Percentiles rank a stretch among this genome's conserved stretches.
Conservation (phyloP, 352 stramenopile genomes). For the Globisporangium paroecandrum region DNA sequence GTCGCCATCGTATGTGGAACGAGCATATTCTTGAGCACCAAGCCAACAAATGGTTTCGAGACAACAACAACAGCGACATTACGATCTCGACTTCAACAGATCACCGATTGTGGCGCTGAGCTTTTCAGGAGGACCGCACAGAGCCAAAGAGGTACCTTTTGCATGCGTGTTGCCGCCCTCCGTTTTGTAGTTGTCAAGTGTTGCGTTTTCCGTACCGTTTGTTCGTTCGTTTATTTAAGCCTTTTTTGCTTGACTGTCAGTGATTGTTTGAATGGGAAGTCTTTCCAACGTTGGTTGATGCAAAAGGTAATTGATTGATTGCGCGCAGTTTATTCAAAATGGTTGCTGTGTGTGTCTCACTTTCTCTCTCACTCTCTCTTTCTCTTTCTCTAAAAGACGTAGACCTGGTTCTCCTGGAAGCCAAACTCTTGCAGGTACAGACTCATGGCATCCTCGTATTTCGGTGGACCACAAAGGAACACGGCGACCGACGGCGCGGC, state of each 20-base stretch:
- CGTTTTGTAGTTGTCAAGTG: background rate
- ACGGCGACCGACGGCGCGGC: constrained; percentile 38
- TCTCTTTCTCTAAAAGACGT: constrained; percentile 48
- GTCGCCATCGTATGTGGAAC: background rate
- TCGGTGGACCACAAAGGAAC: constrained; percentile 70
- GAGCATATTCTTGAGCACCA: background rate
- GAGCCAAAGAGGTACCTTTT: background rate
- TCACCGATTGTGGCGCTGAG: background rate
- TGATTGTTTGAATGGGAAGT: background rate
- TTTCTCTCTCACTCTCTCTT: constrained; percentile 9
- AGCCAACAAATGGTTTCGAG: background rate
- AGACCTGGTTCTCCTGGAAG: constrained; percentile 53
- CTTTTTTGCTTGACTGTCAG: background rate
- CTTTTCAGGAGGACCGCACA: background rate
- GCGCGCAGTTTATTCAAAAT: background rate
- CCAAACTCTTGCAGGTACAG: constrained; percentile 39
- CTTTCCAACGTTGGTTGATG: background rate
- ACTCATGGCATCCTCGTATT: constrained; percentile 65
- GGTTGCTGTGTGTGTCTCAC: background rate
- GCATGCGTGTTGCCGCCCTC: background rate
- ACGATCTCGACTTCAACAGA: background rate
- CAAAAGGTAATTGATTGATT: background rate
- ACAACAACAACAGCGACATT: background rate
- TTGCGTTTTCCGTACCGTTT: background rate
- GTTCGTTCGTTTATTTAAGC: constrained; percentile 14